Evolutionary conservation across 345 rosid genomes (phyloP).

Genomic region (Lepidium sativum): DNA sequence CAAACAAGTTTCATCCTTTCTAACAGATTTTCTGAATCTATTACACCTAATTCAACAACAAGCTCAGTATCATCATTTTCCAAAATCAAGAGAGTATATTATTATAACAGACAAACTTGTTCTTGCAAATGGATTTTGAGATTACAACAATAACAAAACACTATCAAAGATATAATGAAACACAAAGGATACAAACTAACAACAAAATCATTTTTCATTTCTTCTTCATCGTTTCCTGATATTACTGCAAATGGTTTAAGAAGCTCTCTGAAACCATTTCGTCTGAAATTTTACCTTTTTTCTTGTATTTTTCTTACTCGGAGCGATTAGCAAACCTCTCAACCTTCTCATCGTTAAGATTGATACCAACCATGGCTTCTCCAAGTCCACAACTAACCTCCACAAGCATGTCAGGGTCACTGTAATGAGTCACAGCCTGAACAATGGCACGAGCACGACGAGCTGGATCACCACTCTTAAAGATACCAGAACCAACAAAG

Average conservation of each 20-base stretch:
- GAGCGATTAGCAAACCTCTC: slow-evolving; percentile 72
- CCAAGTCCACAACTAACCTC: slow-evolving; percentile 74
- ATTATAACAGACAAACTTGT: slow-evolving; percentile 26
- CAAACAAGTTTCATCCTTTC: slow-evolving; percentile 4
- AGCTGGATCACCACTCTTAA: slow-evolving; percentile 68
- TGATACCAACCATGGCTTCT: slow-evolving; percentile 74
- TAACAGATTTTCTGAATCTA: background rate
- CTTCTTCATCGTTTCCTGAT: background rate
- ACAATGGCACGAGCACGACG: slow-evolving; percentile 67
- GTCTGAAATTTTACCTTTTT: background rate
- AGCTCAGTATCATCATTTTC: background rate
- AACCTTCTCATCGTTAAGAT: slow-evolving; percentile 52
- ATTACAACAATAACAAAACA: slow-evolving; percentile 15
- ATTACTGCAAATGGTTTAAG: background rate
- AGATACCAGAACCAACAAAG: slow-evolving; percentile 63
- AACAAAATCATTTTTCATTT: background rate
- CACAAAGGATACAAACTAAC: slow-evolving; percentile 21
- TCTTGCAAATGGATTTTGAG: slow-evolving; percentile 12
- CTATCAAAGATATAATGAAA: slow-evolving; percentile 12
- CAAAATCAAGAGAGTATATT: slow-evolving; percentile 14
- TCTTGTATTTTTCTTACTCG: slow-evolving; percentile 11
- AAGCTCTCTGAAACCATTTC: slow-evolving; percentile 12
- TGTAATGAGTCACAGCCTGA: slow-evolving; percentile 69
- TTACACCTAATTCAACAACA: background rate
- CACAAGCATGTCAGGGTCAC: slow-evolving; percentile 57